Base-by-base conservation (phyloP, 306 rosid genomes). In the Pachyrhizus erosus region DNA sequence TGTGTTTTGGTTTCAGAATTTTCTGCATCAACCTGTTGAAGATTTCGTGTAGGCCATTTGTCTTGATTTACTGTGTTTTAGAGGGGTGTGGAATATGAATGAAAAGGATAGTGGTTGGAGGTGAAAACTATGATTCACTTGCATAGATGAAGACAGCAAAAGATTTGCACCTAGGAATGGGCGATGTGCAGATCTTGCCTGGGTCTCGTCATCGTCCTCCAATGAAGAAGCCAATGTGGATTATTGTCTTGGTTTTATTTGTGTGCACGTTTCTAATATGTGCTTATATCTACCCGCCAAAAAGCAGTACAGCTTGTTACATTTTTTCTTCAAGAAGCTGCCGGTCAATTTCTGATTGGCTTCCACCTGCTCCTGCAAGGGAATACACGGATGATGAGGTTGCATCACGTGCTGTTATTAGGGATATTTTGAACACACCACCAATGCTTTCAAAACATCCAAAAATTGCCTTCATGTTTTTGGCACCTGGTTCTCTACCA, bases 401-500 rank as follows among this genome's bases (percentile, higher is more conserved):
- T 55, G 97, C 97, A 49, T 82, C 97, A 0, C 97, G 77, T 54
- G 90, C 77, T 75, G 97, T 96, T 70, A 78, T 90, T 82, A 93
- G 81, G 72, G 95, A 96, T 80, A 92, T 96, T 83, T 83, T 96
- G 87, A 92, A 89, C 42, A 20, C 90, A 5, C 90, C 91, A 23
- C 64, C 84, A 70, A 33, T 64, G 67, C 80, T 60, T 62, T 77
- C 91, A 14, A 83, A 88, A 62, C 89, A 74, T 77, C 91, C 94
- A 5, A 96, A 94, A 86, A 24, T 96, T 70, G 99, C 98, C 57
- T 96, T 96, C 88, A 87, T 96, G 98, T 96, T 96, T 90, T 82
- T 96, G 88, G 83, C 91, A 7, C 97, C 95, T 14, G 91, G 92
- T 79, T 91, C 98, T 67, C 88, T 96, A 82, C 98, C 98, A 46